Evolutionary conservation across 2,329 filamentous ascomycete genomes (phyloP), one percentile per base, ranked within the genome.

Genomic region (Botrytis fragariae): DNA sequence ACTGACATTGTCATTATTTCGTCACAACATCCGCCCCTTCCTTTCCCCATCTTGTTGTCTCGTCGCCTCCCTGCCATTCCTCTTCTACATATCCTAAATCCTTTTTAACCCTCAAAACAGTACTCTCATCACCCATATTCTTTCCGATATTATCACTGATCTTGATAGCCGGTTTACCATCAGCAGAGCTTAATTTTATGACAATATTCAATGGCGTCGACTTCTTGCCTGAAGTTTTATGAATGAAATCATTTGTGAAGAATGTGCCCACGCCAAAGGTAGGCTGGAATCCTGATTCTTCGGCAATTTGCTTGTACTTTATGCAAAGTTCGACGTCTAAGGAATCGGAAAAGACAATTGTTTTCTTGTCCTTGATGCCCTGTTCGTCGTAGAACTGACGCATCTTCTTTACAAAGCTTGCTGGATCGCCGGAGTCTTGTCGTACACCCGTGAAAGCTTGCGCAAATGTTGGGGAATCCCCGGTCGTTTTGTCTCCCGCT

Each of bases 261-360:
- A 93, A 98, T 0, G 96, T 99, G 7, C 96, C 96, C 1, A 99
- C 93, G 74, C 96, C 96, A 84, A 99, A 99, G 0, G 92, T 93
- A 20, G 95, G 92, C 74, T 91, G 88, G 82, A 99, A 95, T 1
- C 93, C 93, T 22, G 91, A 89, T 57, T 90, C 88, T 77, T 98
- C 94, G 0, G 95, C 92, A 42, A 93, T 88, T 73, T 89, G 84
- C 85, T 97, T 97, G 85, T 98, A 99, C 82, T 97, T 90, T 68
- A 98, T 86, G 80, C 95, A 98, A 72, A 91, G 89, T 54, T 98
- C 94, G 68, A 98, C 93, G 80, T 98, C 93, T 73, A 99, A 85
- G 8, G 95, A 97, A 82, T 99, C 96, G 0, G 95, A 98, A 81
- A 98, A 99, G 4, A 99, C 95, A 74, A 99, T 92, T 0, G 89